Evolutionary conservation across 352 stramenopile genomes (phyloP), one percentile per base, ranked within the genome.

Genomic region (Phytophthora cryptogea): DNA sequence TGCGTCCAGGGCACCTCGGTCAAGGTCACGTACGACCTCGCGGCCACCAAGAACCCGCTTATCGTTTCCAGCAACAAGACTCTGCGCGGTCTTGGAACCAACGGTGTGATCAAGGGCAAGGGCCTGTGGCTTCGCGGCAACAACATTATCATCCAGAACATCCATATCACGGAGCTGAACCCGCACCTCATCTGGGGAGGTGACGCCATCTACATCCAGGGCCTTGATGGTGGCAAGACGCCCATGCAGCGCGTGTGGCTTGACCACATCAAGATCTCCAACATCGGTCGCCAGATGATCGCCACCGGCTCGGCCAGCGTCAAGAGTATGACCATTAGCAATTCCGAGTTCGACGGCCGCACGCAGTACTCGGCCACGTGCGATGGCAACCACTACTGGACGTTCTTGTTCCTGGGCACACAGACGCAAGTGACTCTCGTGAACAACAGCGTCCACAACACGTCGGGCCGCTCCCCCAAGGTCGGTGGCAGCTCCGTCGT

Each of bases 371-470:
- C 71, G 13, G 48, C 66, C 6, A 68, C 75, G n/a, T 85, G 75
- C 47, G 72, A 85, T n/a, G 72, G 72, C 26, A 65, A 60, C 47
- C 75, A 85, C 52, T 85, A 85, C 59, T 85, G 72, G 68, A 60
- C 43, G 7, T 72, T 72, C 56, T 45, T 74, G n/a, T 58, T 77
- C 45, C 60, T 63, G 35, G 64, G 64, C 16, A 57, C 36, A 23
- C 36, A 54, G 49, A 75, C 64, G 31, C 55, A 63, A 6, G 42
- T 74, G 3, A 76, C 26, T 36, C 47, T 80, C 10, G 7, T 72
- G 16, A 59, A 67, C 44, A 80, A 80, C 63, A 74, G 49, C 41
- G 49, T 81, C 26, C 72, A 78, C 62, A 50, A 69, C 43, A 81
- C 66, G 49, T 81, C 72, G 4, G 69, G 69, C 1, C 69, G 69